Percentiles rank a stretch among this genome's conserved stretches.
These are phyloP conservation scores for Zopfochytrium polystomum DNA, from an alignment of 371 early-diverging fungal species.

Conservation along the genomic window DNA sequence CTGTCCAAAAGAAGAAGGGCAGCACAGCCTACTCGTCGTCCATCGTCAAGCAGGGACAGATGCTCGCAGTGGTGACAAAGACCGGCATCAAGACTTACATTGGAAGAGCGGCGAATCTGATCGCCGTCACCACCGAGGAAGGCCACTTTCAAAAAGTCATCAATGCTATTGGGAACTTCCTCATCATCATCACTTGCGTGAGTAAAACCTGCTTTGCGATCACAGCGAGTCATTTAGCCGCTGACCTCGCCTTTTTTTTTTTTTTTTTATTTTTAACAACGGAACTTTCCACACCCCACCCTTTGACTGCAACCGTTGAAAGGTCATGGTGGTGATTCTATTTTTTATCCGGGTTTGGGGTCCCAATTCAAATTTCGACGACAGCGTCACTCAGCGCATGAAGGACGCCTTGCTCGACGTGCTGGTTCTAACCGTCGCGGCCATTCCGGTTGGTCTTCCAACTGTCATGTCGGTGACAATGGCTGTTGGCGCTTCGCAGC, in stretches of 20 bases:
- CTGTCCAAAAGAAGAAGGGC: constrained; percentile 77
- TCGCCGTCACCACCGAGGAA: constrained; percentile 75
- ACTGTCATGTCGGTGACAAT: constrained; percentile 96
- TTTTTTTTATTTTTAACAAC: not conserved
- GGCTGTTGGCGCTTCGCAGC: constrained; percentile 91
- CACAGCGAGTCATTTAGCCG: not conserved
- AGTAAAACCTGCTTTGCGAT: not conserved
- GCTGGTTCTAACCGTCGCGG: constrained; percentile 90
- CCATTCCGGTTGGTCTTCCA: constrained; percentile 94
- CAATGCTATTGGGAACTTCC: constrained; percentile 88
- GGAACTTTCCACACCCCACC: not conserved
- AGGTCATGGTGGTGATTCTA: constrained; percentile 75
- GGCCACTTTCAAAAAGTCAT: constrained; percentile 90
- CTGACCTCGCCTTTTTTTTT: not conserved
- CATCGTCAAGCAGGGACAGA: constrained; percentile 81
- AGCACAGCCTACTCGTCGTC: constrained; percentile 81
- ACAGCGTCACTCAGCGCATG: constrained; percentile 5
- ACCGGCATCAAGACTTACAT: constrained; percentile 88
- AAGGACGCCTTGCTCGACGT: constrained; percentile 76
- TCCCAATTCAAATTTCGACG: constrained; percentile 1
- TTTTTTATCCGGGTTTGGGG: constrained; percentile 55
- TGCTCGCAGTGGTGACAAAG: constrained; percentile 78
- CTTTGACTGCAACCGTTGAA: no score
- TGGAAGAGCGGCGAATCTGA: constrained; percentile 87
- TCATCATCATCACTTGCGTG: constrained; percentile 73